Evolutionary conservation across 2,329 filamentous ascomycete genomes (phyloP), one percentile per base, ranked within the genome.

Genomic region (Curvularia verruculosa): DNA sequence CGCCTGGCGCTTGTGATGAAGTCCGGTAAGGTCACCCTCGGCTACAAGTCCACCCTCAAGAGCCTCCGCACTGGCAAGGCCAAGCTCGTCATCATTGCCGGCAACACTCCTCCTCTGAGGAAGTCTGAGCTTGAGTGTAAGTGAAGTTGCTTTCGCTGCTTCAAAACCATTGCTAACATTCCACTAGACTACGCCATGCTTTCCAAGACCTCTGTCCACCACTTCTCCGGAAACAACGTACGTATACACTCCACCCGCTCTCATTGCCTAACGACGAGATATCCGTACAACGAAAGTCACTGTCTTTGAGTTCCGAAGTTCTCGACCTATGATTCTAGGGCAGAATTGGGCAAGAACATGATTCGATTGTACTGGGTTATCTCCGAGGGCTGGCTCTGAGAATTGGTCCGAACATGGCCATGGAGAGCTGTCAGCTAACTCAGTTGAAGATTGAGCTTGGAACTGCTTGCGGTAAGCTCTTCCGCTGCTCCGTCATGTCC

Each of bases 191-290:
- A 60, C 57, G 57, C 57, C 28, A 60, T 60, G 57, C 47, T 60
- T 48, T 60, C 57, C 40, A 60, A 60, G 57, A 60, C 57, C 46
- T 60, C 57, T 34, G 94, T 98, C 76, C 94, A 98, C 87, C 95
- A 99, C 87, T 98, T 97, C 85, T 86, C 86, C 72, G 95, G 95
- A 77, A 96, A 96, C 89, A 98, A 98, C 88, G 94, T 98, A 89
- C 89, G 94, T 92, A 49, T 52, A 58, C 41, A 34, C 37, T 62
- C 51, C 52, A 64, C 64, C 66, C 67, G 54, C 66, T 69, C 73
- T 75, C 66, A 71, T 67, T 71, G 75, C 73, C 72, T 77, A 71
- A 72, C 70, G 73, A 76, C 71, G 70, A 74, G 64, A 67, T 66
- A 59, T 64, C 54, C 45, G 58, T 47, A 40, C 44, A 28, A 56